Base-by-base conservation (phyloP, 345 rosid species). In the Crucihimalaya himalaica region DNA sequence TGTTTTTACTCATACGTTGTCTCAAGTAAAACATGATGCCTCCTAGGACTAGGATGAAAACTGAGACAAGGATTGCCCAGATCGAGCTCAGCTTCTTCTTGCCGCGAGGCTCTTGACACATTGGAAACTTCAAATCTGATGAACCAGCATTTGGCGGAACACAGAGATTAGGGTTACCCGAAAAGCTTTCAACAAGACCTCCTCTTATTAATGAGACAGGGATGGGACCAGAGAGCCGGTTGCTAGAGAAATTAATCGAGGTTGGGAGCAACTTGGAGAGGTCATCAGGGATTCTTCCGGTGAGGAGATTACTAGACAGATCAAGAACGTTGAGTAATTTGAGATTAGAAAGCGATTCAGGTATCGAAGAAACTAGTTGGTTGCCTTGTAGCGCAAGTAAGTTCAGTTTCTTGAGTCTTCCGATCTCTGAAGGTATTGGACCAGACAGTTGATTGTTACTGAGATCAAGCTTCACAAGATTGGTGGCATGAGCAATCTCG, bases 381-480 rank as follows among this genome's bases (percentile, higher is more conserved):
- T 94, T 94, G 71, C 83, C 81, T 84, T 89, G 95, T 66, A 94
- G 62, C 47, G 87, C 73, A 66, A 94, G 84, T 75, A 88, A 68
- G 73, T 91, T 94, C 5, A 94, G 91, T 78, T 83, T 86, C 81
- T 58, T 82, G 3, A 94, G 84, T 68, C 82, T 77, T 32, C 98
- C 95, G 4, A 91, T 85, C 60, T 88, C 89, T 3, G 85, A 75
- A 51, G 98, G 97, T 71, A 94, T 83, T 37, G 95, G 82, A 46
- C 97, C 98, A 62, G 86, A 82, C 39, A 94, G 48, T 13, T 81
- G 70, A 74, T 94, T 94, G 76, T 83, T 84, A 71, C 97, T 89
- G 68, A 94, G 86, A 80, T 94, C 97, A 79, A 94, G 83, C 86
- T 94, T 94, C 42, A 94, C 96, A 65, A 94, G 85, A 75, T 84